These are phyloP conservation scores for Pleurotus eryngii DNA, from an alignment of 768 basidiomycete species.

Conservation along the genomic window DNA sequence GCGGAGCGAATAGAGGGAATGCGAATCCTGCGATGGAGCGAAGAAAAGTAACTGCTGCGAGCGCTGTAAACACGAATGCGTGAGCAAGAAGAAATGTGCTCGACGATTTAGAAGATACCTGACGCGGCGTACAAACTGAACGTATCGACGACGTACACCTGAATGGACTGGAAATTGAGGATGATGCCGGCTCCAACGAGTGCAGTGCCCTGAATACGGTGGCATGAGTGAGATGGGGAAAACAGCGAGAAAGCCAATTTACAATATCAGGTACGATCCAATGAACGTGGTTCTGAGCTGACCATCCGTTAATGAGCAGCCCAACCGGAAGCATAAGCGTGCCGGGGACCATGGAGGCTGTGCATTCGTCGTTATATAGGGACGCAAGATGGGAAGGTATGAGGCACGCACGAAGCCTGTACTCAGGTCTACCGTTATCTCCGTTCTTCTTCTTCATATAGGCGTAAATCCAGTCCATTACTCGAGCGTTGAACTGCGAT, in stretches of 20 bases:
- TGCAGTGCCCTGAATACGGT: slow-evolving; percentile 44
- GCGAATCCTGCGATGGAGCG: slow-evolving; percentile 69
- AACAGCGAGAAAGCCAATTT: slow-evolving; percentile 15
- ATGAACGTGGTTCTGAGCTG: slow-evolving; percentile 48
- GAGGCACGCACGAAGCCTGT: slow-evolving; percentile 37
- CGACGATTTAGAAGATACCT: slow-evolving; percentile 28
- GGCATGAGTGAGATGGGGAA: background rate
- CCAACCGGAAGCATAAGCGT: slow-evolving; percentile 62
- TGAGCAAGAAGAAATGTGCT: too few species aligned
- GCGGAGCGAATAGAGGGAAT: slow-evolving; percentile 75
- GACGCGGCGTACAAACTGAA: slow-evolving; percentile 70
- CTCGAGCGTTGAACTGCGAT: slow-evolving; percentile 53
- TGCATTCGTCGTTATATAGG: too few species aligned
- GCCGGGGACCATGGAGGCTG: slow-evolving; percentile 59
- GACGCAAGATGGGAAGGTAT: too few species aligned
- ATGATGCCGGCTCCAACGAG: slow-evolving; percentile 57
- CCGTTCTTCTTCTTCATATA: slow-evolving; percentile 46
- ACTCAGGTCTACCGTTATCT: slow-evolving; percentile 44
- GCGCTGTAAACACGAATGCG: slow-evolving; percentile 30
- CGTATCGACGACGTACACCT: slow-evolving; percentile 65
- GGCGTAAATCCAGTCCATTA: slow-evolving; percentile 54
- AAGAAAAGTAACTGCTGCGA: slow-evolving; percentile 62
- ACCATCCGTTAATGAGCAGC: slow-evolving; percentile 69
- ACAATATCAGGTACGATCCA: slow-evolving; percentile 76
- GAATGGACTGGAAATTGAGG: slow-evolving; percentile 57